These are phyloP conservation scores for Hemisphaericaspora xylanilytica DNA, from an alignment of 1,139 yeast genomes.

Conservation along the genomic window DNA sequence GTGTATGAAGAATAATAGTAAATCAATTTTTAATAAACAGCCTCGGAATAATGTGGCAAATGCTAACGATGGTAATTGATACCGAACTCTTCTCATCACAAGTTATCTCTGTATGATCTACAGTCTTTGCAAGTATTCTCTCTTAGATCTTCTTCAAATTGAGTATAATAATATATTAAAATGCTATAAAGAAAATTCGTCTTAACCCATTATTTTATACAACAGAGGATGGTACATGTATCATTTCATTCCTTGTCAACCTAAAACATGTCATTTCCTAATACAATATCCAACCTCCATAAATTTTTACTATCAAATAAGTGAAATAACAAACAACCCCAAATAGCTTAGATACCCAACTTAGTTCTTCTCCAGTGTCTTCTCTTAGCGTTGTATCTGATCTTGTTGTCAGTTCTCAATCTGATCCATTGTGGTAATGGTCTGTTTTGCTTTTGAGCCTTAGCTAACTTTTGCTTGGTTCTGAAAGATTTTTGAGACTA, in stretches of 20 bases:
- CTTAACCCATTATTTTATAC: conserved; percentile 11
- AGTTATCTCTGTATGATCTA: too few relatives aligned
- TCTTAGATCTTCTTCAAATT: conserved; percentile 1
- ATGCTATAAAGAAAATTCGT: conserved; percentile 11
- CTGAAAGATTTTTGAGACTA: conserved; percentile 97
- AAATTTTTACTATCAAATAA: background rate
- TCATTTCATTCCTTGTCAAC: background rate
- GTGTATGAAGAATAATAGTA: too few relatives aligned
- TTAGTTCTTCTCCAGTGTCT: conserved; percentile 99
- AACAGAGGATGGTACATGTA: conserved; percentile 3
- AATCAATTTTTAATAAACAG: too few relatives aligned
- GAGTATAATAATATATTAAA: conserved; percentile 5
- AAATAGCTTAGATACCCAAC: conserved; percentile 79
- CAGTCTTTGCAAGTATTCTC: too few relatives aligned
- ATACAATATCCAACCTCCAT: background rate
- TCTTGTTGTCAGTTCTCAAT: conserved; percentile 96
- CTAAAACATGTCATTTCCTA: background rate
- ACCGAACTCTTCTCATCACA: too few relatives aligned
- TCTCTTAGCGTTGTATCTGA: conserved; percentile 99
- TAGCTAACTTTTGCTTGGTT: conserved; percentile 98
- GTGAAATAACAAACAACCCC: conserved; percentile 4
- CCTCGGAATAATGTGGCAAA: too few relatives aligned
- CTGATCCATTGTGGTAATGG: conserved; percentile 99
- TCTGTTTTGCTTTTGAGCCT: conserved; percentile 99
- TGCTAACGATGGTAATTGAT: too few relatives aligned